phyloP scores from a whole-genome alignment of 2,329 filamentous ascomycete species.

The Alternaria arborescens region DNA sequence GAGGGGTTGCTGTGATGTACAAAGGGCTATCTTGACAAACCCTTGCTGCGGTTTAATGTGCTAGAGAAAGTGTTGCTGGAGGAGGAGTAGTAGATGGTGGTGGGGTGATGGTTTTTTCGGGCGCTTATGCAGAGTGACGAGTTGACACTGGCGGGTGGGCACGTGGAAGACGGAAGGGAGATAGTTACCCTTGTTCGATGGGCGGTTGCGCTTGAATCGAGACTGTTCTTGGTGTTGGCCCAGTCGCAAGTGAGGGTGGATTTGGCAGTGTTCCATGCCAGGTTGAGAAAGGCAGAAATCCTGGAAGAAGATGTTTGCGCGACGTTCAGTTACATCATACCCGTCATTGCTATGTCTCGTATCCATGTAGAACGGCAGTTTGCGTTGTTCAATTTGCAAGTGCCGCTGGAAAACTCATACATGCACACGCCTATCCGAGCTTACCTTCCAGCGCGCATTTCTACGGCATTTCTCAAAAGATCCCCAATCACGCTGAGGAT shows the following conservation, averaged over 20 bases:
- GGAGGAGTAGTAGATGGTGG: neutral
- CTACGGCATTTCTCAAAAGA: slow-evolving; percentile 2
- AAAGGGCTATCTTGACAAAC: neutral
- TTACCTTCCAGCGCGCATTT: neutral
- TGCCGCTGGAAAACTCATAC: slow-evolving; percentile 1
- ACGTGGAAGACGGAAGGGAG: slow-evolving; percentile 1
- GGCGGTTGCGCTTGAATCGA: slow-evolving; percentile 3
- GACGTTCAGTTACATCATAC: neutral
- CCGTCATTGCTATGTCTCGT: neutral
- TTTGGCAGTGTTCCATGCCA: neutral
- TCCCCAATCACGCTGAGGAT: slow-evolving; percentile 1
- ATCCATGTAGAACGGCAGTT: neutral
- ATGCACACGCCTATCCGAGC: neutral
- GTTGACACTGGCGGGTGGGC: slow-evolving; percentile 1
- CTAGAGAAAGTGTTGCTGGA: neutral
- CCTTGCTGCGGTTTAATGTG: neutral
- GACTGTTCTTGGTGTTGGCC: slow-evolving; percentile 3
- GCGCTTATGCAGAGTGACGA: slow-evolving; percentile 19
- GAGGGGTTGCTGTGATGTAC: neutral
- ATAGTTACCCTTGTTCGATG: neutral
- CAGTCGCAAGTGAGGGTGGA: neutral
- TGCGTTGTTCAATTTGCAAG: slow-evolving; percentile 1
- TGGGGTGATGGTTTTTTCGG: neutral
- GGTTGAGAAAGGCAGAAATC: neutral
- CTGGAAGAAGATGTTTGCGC: neutral